Conservation (phyloP, 2,329 filamentous ascomycete genomes). For the Fusarium xyrophilum region DNA sequence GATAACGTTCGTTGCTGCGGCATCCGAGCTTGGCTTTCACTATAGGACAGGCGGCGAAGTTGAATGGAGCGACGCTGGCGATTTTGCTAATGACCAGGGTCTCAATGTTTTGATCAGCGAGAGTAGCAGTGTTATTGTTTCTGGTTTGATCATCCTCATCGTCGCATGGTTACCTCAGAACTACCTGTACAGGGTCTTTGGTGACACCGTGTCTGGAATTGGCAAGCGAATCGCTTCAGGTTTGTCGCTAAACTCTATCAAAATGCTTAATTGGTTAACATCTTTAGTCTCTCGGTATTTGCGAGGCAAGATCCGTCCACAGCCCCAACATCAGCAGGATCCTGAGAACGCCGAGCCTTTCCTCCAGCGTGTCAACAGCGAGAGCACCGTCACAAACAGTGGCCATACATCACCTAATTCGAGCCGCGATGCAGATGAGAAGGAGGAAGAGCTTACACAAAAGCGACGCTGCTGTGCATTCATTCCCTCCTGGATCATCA, state of each 20-base stretch:
- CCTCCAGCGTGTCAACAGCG: slow-evolving; percentile 11
- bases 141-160: slow-evolving; percentile 33
- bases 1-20: slow-evolving; percentile 40
- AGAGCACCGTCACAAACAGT: neutral
- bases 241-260: slow-evolving; percentile 19
- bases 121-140: slow-evolving; percentile 33
- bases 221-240: slow-evolving; percentile 32
- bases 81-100: slow-evolving; percentile 42
- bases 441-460: slow-evolving; percentile 3
- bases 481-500: slow-evolving; percentile 20
- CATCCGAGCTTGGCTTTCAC: slow-evolving; percentile 44
- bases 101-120: slow-evolving; percentile 44
- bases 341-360: slow-evolving; percentile 31
- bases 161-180: slow-evolving; percentile 36
- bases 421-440: slow-evolving; percentile 10
- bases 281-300: slow-evolving; percentile 19
- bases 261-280: slow-evolving; percentile 3
- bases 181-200: slow-evolving; percentile 32
- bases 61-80: slow-evolving; percentile 42
- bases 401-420: slow-evolving; percentile 6
- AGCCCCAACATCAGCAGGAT: slow-evolving; percentile 18
- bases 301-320: slow-evolving; percentile 23
- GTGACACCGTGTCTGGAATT: slow-evolving; percentile 28
- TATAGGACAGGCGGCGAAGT: slow-evolving; percentile 44
- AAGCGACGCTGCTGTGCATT: slow-evolving; percentile 12